Percentiles rank a stretch among this genome's conserved stretches.
Evolutionary conservation across 2,329 filamentous ascomycete species (phyloP).

Genomic region (Alternaria ventricosa): DNA sequence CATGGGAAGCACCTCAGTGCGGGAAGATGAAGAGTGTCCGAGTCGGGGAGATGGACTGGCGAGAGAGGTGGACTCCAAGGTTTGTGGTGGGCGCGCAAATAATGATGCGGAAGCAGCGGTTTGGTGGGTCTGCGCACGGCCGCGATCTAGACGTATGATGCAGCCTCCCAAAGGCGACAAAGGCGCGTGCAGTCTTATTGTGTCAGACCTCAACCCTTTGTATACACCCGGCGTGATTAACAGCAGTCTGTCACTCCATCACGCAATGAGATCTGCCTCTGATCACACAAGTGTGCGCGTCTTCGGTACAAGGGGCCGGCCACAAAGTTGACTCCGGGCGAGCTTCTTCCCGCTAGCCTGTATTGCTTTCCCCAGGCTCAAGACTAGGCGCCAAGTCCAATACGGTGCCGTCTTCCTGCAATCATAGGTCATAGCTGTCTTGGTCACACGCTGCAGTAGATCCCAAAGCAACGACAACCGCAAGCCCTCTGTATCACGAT

Average conservation of each 20-base stretch:
- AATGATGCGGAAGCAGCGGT: slow-evolving; percentile 14
- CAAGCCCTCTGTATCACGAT: neutral
- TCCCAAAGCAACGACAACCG: neutral
- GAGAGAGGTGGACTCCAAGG: neutral
- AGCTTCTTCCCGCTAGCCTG: neutral
- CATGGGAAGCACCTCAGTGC: slow-evolving; percentile 22
- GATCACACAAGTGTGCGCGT: neutral
- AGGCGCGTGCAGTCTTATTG: neutral
- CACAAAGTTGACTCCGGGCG: neutral
- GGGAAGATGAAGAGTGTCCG: slow-evolving; percentile 16
- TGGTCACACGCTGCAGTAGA: neutral
- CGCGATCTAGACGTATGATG: neutral
- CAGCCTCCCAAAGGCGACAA: neutral
- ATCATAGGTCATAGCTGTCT: neutral
- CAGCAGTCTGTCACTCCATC: neutral
- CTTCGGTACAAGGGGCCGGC: neutral
- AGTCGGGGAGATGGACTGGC: slow-evolving; percentile 2
- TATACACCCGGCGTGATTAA: neutral
- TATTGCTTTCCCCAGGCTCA: slow-evolving; percentile 1
- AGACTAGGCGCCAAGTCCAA: neutral
- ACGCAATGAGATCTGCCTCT: neutral
- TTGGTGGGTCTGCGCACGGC: slow-evolving; percentile 2
- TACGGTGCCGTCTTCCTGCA: neutral
- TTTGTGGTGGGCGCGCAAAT: slow-evolving; percentile 14
- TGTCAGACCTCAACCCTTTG: neutral